Percentiles rank a stretch among this genome's conserved stretches.
These are phyloP conservation scores for Lupinus albus DNA, from an alignment of 306 rosid genomes.

Conservation along the genomic window DNA sequence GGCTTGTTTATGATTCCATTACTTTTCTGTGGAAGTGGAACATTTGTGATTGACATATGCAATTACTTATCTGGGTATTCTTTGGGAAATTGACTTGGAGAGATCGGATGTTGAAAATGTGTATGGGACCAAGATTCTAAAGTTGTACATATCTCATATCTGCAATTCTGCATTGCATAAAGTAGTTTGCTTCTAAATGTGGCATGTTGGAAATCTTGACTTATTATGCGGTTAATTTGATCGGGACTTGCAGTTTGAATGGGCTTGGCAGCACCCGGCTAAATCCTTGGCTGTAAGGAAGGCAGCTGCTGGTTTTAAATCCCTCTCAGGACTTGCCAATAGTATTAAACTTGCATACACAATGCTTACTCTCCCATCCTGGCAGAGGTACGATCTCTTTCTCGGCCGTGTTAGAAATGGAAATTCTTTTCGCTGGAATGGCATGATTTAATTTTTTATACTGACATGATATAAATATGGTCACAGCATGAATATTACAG, in stretches of 20 bases:
- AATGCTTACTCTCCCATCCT: conserved; percentile 88
- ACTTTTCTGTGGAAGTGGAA: too few species aligned
- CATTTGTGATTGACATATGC: conserved; percentile 14
- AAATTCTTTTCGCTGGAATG: neutral
- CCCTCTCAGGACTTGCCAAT: conserved; percentile 80
- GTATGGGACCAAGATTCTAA: conserved; percentile 10
- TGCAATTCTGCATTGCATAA: conserved; percentile 9
- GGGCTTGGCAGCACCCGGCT: conserved; percentile 99
- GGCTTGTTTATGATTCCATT: conserved; percentile 15
- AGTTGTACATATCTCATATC: neutral
- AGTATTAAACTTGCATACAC: conserved; percentile 93
- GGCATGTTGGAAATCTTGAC: neutral
- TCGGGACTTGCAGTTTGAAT: conserved; percentile 79
- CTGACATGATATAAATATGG: conserved; percentile 40
- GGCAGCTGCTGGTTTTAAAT: conserved; percentile 80
- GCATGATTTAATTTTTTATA: conserved; percentile 9
- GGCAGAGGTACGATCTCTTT: conserved; percentile 66
- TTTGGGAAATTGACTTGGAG: conserved; percentile 28
- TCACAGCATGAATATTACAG: conserved; percentile 75
- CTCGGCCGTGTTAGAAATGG: conserved; percentile 2
- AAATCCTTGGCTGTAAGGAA: conserved; percentile 88
- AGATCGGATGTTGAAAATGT: neutral
- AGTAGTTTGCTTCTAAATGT: conserved; percentile 15
- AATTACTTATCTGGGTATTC: conserved; percentile 8
- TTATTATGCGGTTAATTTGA: conserved; percentile 19